Percentiles rank a stretch among this genome's conserved stretches.
phyloP scores from a whole-genome alignment of 2,329 filamentous ascomycete genomes.

The Calonectria ilicicola region DNA sequence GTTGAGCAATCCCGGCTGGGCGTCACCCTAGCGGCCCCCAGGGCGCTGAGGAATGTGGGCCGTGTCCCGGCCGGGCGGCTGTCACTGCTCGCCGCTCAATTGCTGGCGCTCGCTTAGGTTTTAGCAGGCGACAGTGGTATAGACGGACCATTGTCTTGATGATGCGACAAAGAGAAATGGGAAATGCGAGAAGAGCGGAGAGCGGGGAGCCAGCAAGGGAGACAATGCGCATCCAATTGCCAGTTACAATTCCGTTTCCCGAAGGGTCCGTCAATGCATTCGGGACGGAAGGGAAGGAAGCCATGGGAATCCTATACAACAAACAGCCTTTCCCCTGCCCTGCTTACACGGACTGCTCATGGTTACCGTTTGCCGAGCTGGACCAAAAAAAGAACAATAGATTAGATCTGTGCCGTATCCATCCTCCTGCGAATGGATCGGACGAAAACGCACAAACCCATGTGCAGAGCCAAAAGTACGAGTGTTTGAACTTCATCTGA shows the following conservation, averaged over 20 bases:
- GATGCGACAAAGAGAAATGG: constrained; percentile 22
- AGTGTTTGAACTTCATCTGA: background rate
- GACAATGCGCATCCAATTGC: background rate
- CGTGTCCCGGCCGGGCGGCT: constrained; percentile 37
- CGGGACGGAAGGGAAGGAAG: background rate
- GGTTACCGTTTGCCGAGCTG: background rate
- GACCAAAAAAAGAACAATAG: background rate
- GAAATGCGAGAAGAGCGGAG: constrained; percentile 17
- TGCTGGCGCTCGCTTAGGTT: constrained; percentile 34
- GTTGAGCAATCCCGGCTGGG: constrained; percentile 19
- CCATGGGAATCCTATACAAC: background rate
- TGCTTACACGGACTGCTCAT: background rate
- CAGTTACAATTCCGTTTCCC: background rate
- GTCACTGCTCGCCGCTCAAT: constrained; percentile 40
- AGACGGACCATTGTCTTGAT: constrained; percentile 25
- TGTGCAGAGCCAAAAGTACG: background rate
- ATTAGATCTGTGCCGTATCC: background rate
- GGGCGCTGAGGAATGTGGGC: constrained; percentile 27
- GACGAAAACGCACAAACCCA: background rate
- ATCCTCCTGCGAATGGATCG: background rate
- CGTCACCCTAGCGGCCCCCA: constrained; percentile 20
- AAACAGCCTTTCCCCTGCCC: background rate
- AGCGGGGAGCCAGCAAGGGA: constrained; percentile 5
- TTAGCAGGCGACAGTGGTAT: constrained; percentile 18
- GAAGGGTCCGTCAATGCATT: background rate